Conservation (phyloP, 2,329 filamentous ascomycete species). For the Penicillium brevicompactum region DNA sequence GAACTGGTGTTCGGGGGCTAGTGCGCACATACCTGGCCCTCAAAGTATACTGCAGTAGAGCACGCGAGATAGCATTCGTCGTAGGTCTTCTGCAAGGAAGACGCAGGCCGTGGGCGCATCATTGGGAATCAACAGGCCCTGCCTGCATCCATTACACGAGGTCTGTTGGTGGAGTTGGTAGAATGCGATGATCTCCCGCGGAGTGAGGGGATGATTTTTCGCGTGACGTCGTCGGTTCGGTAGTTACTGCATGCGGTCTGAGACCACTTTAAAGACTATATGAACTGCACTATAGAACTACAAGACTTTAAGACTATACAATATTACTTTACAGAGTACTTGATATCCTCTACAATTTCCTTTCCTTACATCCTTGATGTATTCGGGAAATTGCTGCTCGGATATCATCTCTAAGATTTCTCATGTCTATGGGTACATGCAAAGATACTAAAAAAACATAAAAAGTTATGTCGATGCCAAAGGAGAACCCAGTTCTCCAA, state of each 20-base stretch:
- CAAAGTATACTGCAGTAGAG: constrained; percentile 94
- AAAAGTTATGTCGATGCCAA: constrained; percentile 26
- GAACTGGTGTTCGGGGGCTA: neutral
- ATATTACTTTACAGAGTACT: too few relatives aligned
- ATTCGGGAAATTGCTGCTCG: neutral
- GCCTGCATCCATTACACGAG: constrained; percentile 24
- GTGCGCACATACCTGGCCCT: constrained; percentile 69
- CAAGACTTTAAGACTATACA: too few relatives aligned
- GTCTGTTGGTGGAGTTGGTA: constrained; percentile 18
- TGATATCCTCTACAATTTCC: neutral
- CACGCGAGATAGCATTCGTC: constrained; percentile 94
- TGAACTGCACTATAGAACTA: too few relatives aligned
- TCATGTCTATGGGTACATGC: constrained; percentile 33
- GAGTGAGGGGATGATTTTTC: constrained; percentile 26
- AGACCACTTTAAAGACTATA: neutral
- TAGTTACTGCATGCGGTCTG: constrained; percentile 22
- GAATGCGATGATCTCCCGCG: constrained; percentile 26
- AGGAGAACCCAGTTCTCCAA: constrained; percentile 23
- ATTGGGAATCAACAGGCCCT: constrained; percentile 36
- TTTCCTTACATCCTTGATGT: too few relatives aligned
- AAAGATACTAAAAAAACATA: constrained; percentile 15
- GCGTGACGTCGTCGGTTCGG: constrained; percentile 36
- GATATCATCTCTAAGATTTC: constrained; percentile 27
- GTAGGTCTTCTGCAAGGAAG: constrained; percentile 92
- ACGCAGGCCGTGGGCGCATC: constrained; percentile 62